Percentiles rank a stretch among this genome's conserved stretches.
Conservation (phyloP, 495 filamentous ascomycete genomes). For the Tuber aestivum region DNA sequence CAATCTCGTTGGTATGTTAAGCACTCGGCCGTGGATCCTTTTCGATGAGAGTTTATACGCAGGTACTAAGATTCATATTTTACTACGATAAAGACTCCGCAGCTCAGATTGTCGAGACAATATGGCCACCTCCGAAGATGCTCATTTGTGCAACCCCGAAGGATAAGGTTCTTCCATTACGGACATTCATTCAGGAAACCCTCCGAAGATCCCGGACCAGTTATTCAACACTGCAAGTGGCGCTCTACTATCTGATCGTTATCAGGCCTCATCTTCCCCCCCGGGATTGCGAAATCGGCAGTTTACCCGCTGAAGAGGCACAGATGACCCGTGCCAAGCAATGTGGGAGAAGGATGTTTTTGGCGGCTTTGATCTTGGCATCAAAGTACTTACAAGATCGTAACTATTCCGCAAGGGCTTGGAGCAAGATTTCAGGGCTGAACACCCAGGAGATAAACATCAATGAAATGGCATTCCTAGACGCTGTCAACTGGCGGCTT, state of each 20-base stretch:
- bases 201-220: constrained; percentile 89
- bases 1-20: constrained; percentile 89
- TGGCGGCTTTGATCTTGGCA: constrained; percentile 74
- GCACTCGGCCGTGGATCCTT: constrained; percentile 37
- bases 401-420: constrained; percentile 92
- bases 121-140: constrained; percentile 79
- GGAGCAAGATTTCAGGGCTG: constrained; percentile 96
- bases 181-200: constrained; percentile 95
- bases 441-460: constrained; percentile 88
- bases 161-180: constrained; percentile 76
- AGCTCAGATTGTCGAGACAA: constrained; percentile 92
- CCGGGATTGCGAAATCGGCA: constrained; percentile 66
- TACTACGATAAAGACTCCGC: constrained; percentile 70
- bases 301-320: constrained; percentile 74
- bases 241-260: constrained; percentile 90
- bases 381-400: constrained; percentile 98
- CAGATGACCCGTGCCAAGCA: constrained; percentile 74
- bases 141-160: constrained; percentile 54
- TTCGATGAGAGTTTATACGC: constrained; percentile 30
- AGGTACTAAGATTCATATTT: constrained; percentile 39
- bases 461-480: constrained; percentile 89
- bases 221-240: constrained; percentile 95
- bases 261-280: constrained; percentile 85
- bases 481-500: constrained; percentile 86
- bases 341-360: constrained; percentile 95